phyloP scores from a whole-genome alignment of 2,329 filamentous ascomycete species.

The Simplicillium aogashimaense region DNA sequence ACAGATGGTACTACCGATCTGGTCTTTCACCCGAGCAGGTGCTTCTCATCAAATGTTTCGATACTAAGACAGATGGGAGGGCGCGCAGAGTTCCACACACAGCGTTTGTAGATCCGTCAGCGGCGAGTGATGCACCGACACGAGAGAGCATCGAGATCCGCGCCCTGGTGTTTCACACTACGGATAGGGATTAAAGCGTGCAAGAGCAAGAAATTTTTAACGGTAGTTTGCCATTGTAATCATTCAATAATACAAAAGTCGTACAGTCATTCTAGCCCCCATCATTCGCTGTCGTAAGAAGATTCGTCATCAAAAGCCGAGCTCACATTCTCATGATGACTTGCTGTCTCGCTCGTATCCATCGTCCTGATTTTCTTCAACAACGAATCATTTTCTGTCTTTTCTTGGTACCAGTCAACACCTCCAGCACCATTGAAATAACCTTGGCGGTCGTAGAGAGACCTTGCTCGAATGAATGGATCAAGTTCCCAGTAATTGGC shows the following conservation, averaged over 20 bases:
- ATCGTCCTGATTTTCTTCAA: no score
- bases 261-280: no score
- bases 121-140: slow-evolving; percentile 27
- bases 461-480: slow-evolving; percentile 67
- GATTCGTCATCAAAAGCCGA: no score
- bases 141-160: slow-evolving; percentile 53
- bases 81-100: slow-evolving; percentile 45
- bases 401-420: slow-evolving; percentile 53
- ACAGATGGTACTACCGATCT: slow-evolving; percentile 44
- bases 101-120: slow-evolving; percentile 37
- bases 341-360: no score
- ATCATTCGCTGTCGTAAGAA: no score
- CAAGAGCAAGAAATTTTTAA: no score
- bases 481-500: slow-evolving; percentile 78
- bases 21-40: slow-evolving; percentile 42
- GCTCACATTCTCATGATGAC: no score
- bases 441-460: slow-evolving; percentile 67
- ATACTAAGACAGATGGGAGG: slow-evolving; percentile 43
- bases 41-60: slow-evolving; percentile 52
- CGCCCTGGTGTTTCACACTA: slow-evolving; percentile 39
- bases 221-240: no score
- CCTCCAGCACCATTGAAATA: slow-evolving; percentile 55
- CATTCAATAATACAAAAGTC: no score
- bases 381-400: slow-evolving; percentile 6
- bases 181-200: slow-evolving; percentile 20